phyloP scores from a whole-genome alignment of 2,329 filamentous ascomycete genomes.

The Cladophialophora chaetospira region DNA sequence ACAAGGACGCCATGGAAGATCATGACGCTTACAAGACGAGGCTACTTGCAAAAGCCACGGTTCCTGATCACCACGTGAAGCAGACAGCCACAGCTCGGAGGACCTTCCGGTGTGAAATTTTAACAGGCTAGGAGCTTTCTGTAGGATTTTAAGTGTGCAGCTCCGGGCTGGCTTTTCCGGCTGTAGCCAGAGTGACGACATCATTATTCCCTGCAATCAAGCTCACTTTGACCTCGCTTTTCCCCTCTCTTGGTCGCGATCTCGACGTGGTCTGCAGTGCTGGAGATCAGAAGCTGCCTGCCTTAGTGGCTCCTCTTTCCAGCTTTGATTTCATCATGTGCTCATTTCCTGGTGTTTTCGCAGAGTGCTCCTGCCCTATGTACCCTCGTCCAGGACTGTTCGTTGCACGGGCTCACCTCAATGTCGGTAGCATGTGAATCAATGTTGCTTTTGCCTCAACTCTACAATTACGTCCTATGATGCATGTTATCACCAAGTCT shows the following conservation, averaged over 20 bases:
- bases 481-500: not conserved
- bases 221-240: not conserved
- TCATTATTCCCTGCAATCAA: not conserved
- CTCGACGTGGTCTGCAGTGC: not conserved
- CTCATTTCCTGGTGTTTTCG: not conserved
- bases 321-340: not conserved
- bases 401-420: too few relatives aligned
- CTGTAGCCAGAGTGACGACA: not conserved
- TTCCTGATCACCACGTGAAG: too few relatives aligned
- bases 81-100: too few relatives aligned
- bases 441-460: not conserved
- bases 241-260: not conserved
- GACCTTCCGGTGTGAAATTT: too few relatives aligned
- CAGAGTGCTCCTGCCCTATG: not conserved
- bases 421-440: conserved; percentile 11
- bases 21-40: conserved; percentile 9
- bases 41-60: too few relatives aligned
- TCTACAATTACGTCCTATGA: not conserved
- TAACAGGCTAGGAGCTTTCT: too few relatives aligned
- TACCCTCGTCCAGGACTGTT: not conserved
- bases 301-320: not conserved
- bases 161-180: not conserved
- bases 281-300: not conserved
- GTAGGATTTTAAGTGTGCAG: too few relatives aligned
- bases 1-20: conserved; percentile 12